phyloP scores from a whole-genome alignment of 2,329 filamentous ascomycete species.

The Zasmidium cellare region DNA sequence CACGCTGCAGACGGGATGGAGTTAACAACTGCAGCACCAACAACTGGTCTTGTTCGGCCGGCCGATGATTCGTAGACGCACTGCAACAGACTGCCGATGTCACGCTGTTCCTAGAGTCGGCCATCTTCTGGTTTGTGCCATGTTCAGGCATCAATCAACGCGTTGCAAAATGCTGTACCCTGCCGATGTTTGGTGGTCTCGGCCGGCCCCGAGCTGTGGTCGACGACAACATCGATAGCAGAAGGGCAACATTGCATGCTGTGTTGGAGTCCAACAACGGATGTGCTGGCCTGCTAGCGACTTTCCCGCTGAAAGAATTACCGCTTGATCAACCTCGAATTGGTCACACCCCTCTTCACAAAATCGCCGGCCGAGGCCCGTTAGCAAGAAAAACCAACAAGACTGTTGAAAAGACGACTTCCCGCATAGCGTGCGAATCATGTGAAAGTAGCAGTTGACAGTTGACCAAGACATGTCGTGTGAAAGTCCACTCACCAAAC shows the following conservation, averaged over 20 bases:
- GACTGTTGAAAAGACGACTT: neutral
- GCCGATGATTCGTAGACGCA: neutral
- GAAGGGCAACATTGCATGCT: neutral
- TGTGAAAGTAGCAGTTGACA: slow-evolving; percentile 2
- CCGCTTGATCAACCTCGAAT: neutral
- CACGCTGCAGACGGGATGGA: neutral
- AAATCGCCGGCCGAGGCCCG: neutral
- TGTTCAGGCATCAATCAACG: neutral
- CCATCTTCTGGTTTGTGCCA: neutral
- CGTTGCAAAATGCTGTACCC: neutral
- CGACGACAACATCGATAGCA: neutral
- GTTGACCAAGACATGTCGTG: neutral
- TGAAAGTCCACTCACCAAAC: slow-evolving; percentile 1
- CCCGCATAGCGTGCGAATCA: slow-evolving; percentile 3
- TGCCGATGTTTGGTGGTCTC: neutral
- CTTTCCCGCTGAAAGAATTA: neutral
- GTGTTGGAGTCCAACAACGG: no score
- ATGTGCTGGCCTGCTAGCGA: neutral
- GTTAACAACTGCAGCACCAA: neutral
- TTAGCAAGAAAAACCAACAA: neutral
- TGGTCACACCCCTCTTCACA: neutral
- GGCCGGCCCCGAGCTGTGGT: neutral
- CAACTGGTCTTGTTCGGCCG: neutral
- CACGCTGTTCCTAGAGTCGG: neutral
- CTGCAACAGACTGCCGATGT: neutral